These are phyloP conservation scores for Pleurotus tuoliensis DNA, from an alignment of 768 basidiomycete genomes.

Conservation along the genomic window DNA sequence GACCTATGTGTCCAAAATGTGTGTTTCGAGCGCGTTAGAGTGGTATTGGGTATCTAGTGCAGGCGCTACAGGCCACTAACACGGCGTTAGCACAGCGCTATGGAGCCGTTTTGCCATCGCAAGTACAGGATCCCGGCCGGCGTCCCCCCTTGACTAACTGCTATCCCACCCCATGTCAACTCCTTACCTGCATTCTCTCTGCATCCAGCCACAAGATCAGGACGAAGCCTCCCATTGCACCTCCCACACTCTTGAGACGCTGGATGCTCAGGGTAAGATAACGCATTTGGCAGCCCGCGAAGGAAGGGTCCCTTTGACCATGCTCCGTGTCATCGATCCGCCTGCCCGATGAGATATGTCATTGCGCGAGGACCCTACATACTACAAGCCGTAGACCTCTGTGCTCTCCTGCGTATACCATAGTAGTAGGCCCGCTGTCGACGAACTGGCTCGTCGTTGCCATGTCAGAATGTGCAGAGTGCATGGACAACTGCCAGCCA, in stretches of 20 bases:
- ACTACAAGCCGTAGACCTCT: not conserved
- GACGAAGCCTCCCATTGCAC: not conserved
- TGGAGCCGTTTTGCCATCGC: not conserved
- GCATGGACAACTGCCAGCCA: not conserved
- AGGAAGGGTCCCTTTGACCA: constrained; percentile 3
- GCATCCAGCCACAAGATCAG: not conserved
- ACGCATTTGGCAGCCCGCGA: not conserved
- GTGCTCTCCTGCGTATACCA: not conserved
- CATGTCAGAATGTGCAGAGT: not conserved
- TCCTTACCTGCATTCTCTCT: not conserved
- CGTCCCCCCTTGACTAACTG: not conserved
- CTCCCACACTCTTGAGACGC: constrained; percentile 1
- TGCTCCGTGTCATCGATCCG: constrained; percentile 5
- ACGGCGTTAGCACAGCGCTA: not conserved
- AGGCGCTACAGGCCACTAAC: not conserved
- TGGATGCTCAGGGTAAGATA: constrained; percentile 6
- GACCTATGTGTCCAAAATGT: constrained; percentile 1
- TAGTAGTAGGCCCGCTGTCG: not conserved
- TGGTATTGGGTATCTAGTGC: not conserved
- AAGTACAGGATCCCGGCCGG: not conserved
- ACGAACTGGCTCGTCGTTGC: not conserved
- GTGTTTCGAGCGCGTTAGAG: constrained; percentile 1
- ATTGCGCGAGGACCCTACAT: not conserved
- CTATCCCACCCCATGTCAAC: not conserved
- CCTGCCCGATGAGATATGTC: constrained; percentile 4